Base-by-base conservation (phyloP, 768 basidiomycete genomes). In the Trametes meyenii region DNA sequence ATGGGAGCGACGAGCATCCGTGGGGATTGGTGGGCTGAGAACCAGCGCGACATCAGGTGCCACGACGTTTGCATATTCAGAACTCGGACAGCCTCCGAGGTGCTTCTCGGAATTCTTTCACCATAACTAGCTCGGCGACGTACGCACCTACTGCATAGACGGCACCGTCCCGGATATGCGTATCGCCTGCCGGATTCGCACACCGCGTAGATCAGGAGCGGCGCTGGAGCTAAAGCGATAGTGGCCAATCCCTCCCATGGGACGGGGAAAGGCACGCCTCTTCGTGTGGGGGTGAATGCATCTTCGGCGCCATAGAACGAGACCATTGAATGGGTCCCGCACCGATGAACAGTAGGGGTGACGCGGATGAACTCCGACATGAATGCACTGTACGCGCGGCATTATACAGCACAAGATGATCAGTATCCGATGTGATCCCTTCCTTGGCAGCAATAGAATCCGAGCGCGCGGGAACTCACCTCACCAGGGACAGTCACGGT, bases 71-170 rank as follows among this genome's bases (percentile, higher is more conserved):
- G 40, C 40, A 19, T 40, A 54, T n/a, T n/a, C 52, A n/a, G 40
- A 54, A 23, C 24, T 43, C 52, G 52, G 52, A 54, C 24, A 39
- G 40, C 40, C 40, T 40, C 52, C 52, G 52, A 19, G 40, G 43
- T n/a, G 16, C 10, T 23, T 17, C 16, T 24, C 40, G 40, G 52
- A 42, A 24, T 24, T 29, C 11, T 43, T 54, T 42, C 40, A 24
- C 52, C 52, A 54, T 42, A 43, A 54, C 17, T 2, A 35, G 50
- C 16, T 16, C 50, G 50, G 50, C 17, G 50, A 50, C 33, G 50
- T 50, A 17, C 23, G 13, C 11, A 24, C 35, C 26, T 5, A 50
- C 16, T 50, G 50, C 35, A 19, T 33, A n/a, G 17, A 44, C n/a
- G n/a, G 35, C 35, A 2, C 33, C 26, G 33, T 36, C 36, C 17